These are phyloP conservation scores for Balakata baccata DNA, from an alignment of 345 rosid species.

Conservation along the genomic window DNA sequence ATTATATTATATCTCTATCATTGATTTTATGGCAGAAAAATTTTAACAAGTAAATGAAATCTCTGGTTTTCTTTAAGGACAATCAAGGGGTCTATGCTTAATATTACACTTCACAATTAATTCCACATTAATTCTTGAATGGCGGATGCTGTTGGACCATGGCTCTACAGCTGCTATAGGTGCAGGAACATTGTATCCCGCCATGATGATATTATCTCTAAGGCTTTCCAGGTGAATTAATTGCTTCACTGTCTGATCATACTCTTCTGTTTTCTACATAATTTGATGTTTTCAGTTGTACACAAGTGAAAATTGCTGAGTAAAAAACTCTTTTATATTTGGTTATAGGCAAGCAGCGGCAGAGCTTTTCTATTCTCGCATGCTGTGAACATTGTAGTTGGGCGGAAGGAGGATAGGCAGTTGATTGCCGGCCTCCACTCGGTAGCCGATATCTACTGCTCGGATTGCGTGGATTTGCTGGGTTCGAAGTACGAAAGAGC, in stretches of 20 bases:
- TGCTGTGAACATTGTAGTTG: constrained; percentile 15
- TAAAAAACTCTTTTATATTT: no score
- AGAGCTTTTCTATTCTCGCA: constrained; percentile 22
- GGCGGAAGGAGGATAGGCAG: constrained; percentile 15
- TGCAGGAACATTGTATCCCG: constrained; percentile 38
- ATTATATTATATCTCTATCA: background rate
- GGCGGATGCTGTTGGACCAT: constrained; percentile 31
- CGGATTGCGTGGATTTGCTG: constrained; percentile 17
- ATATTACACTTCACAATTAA: background rate
- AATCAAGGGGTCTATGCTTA: background rate
- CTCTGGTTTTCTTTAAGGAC: background rate
- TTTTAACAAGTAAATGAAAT: background rate
- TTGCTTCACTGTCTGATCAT: background rate
- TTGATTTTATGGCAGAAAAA: background rate
- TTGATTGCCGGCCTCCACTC: constrained; percentile 22
- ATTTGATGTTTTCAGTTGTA: no score
- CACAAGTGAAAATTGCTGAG: no score
- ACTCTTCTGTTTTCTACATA: background rate
- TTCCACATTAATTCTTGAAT: constrained; percentile 14
- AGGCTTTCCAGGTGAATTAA: constrained; percentile 40
- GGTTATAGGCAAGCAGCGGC: constrained; percentile 18
- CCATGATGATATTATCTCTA: constrained; percentile 44
- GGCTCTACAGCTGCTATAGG: constrained; percentile 42
- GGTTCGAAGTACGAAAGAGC: constrained; percentile 28
- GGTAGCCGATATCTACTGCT: constrained; percentile 17